phyloP scores from a whole-genome alignment of 2,329 filamentous ascomycete species.

The Neopestalotiopsis sp. region DNA sequence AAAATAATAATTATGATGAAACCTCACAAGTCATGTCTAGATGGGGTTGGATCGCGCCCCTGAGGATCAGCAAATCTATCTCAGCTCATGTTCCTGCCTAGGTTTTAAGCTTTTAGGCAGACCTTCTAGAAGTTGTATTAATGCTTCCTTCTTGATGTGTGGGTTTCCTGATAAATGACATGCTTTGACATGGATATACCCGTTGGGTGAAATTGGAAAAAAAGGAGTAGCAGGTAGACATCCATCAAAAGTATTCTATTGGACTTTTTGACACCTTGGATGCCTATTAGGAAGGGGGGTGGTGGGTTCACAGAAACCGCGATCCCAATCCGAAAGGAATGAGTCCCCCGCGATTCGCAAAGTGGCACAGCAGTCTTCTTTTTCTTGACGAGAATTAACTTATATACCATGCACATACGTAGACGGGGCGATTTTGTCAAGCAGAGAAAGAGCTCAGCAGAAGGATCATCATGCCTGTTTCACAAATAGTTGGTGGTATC shows the following conservation, averaged over 20 bases:
- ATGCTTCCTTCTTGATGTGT: background rate
- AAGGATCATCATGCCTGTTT: background rate
- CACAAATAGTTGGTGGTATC: background rate
- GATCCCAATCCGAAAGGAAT: background rate
- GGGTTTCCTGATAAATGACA: too few relatives aligned
- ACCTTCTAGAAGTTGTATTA: background rate
- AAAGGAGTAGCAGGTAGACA: too few relatives aligned
- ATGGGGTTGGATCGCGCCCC: background rate
- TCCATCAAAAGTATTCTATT: too few relatives aligned
- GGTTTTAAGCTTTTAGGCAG: background rate
- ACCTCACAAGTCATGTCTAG: background rate
- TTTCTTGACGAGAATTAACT: too few relatives aligned
- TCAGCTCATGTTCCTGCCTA: background rate
- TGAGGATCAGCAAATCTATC: background rate
- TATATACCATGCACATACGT: too few relatives aligned
- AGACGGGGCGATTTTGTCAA: too few relatives aligned
- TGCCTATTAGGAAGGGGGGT: too few relatives aligned
- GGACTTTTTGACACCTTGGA: too few relatives aligned
- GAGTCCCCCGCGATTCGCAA: background rate
- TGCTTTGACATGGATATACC: too few relatives aligned
- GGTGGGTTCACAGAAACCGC: background rate
- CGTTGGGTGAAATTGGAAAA: too few relatives aligned
- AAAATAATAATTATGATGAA: background rate
- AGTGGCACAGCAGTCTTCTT: too few relatives aligned
- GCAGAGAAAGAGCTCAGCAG: background rate